Conservation (phyloP, 352 stramenopile species). For the Pythium plurisporium region DNA sequence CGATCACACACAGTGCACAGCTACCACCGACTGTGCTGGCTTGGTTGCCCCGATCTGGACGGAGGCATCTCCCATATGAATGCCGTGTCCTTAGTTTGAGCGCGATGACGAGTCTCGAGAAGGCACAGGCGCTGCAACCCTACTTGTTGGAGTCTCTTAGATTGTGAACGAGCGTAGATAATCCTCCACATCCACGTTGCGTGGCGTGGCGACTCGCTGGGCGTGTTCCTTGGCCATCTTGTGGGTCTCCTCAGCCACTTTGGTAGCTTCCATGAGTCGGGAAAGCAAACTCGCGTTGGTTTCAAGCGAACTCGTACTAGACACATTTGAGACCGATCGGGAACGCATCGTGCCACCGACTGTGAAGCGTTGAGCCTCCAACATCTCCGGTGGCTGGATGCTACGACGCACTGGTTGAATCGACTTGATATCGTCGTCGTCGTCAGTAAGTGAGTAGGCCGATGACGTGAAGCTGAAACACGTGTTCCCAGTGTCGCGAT, state of each 20-base stretch:
- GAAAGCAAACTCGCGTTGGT: background rate
- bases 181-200: background rate
- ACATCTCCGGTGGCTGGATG: constrained; percentile 5
- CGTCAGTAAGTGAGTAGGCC: background rate
- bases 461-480: background rate
- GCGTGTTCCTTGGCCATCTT: background rate
- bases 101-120: too few relatives aligned
- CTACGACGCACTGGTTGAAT: background rate
- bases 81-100: too few relatives aligned
- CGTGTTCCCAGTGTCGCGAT: background rate
- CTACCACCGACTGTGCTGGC: too few relatives aligned
- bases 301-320: background rate
- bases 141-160: too few relatives aligned
- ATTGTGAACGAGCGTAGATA: background rate
- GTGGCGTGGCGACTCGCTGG: too few relatives aligned
- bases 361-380: background rate
- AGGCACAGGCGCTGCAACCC: too few relatives aligned
- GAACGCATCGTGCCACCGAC: background rate
- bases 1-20: too few relatives aligned
- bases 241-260: background rate
- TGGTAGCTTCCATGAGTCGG: background rate
- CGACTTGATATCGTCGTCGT: background rate
- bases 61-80: too few relatives aligned
- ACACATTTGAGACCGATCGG: background rate
- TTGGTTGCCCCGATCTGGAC: too few relatives aligned